A percentile compares a stretch with the other conserved stretches of the same genome.
Evolutionary conservation across 2,329 filamentous ascomycete genomes (phyloP).

Genomic region (Simplicillium aogashimaense): DNA sequence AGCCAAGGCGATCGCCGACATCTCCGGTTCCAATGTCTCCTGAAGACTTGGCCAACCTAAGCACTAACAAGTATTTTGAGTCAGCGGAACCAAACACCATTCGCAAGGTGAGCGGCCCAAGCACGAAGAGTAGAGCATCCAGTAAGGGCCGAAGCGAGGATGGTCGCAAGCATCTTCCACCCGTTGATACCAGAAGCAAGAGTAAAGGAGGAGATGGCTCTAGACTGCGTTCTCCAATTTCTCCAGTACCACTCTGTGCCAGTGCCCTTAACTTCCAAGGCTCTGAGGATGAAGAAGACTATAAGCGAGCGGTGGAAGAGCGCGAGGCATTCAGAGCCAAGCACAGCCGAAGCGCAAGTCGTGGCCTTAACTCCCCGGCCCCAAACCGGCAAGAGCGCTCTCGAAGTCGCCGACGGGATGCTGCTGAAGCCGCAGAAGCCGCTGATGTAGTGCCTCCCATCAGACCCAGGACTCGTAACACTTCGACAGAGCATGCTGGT

Average conservation of each 20-base stretch:
- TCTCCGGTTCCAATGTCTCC: conserved; percentile 93
- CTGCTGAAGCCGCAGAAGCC: conserved; percentile 17
- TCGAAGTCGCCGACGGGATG: conserved; percentile 25
- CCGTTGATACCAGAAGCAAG: conserved; percentile 49
- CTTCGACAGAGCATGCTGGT: conserved; percentile 37
- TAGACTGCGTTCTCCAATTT: conserved; percentile 63
- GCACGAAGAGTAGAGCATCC: conserved; percentile 34
- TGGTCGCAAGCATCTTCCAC: conserved; percentile 30
- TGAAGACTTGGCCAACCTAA: conserved; percentile 63
- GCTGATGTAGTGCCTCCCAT: conserved; percentile 20
- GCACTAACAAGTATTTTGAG: conserved; percentile 29
- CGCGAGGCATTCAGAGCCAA: conserved; percentile 47
- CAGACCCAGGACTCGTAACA: conserved; percentile 18
- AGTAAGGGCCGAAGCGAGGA: conserved; percentile 33
- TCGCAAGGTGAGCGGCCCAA: conserved; percentile 28
- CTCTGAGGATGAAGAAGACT: conserved; percentile 59
- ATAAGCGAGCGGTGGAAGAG: conserved; percentile 39
- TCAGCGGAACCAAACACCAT: conserved; percentile 31
- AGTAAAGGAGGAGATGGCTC: conserved; percentile 51
- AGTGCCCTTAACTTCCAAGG: conserved; percentile 23
- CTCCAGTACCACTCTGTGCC: conserved; percentile 66
- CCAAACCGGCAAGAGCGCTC: conserved; percentile 24
- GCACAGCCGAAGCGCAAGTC: conserved; percentile 41
- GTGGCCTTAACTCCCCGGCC: conserved; percentile 25
- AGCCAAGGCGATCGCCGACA: conserved; percentile 78